phyloP scores from a whole-genome alignment of 345 rosid genomes.

The Pugionium dolabratum region DNA sequence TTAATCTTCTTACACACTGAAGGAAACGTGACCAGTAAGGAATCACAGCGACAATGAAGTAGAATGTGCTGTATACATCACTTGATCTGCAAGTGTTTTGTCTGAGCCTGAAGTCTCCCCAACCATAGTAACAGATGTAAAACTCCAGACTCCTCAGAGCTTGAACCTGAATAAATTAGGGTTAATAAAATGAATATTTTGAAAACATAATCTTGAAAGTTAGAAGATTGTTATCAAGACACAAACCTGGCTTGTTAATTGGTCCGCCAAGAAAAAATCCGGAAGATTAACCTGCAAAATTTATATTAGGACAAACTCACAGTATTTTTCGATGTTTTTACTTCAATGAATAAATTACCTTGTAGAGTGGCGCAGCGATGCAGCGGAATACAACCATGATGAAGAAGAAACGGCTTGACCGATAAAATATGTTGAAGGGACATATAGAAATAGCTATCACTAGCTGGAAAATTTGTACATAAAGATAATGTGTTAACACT shows the following conservation, averaged over 20 bases:
- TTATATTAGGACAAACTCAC: background rate
- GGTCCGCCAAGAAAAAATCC: conserved; percentile 73
- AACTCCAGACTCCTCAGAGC: conserved; percentile 72
- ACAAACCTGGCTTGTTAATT: conserved; percentile 70
- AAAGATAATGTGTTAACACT: background rate
- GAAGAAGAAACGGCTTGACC: conserved; percentile 44
- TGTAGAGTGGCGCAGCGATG: conserved; percentile 43
- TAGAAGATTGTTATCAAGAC: background rate
- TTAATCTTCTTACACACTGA: conserved; percentile 60
- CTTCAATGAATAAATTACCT: conserved; percentile 19
- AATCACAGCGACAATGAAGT: conserved; percentile 58
- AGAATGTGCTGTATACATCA: conserved; percentile 45
- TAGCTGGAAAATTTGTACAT: conserved; percentile 21
- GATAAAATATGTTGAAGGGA: conserved; percentile 44
- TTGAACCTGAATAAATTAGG: conserved; percentile 51
- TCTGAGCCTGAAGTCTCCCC: conserved; percentile 60
- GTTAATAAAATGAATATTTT: background rate
- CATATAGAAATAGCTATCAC: conserved; percentile 24
- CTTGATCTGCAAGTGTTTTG: conserved; percentile 44
- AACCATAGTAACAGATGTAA: conserved; percentile 67
- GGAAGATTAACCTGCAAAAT: conserved; percentile 56
- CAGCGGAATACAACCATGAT: conserved; percentile 39
- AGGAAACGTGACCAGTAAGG: conserved; percentile 65
- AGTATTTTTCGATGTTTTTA: background rate
- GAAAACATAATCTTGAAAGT: background rate